Evolutionary conservation across 2,329 filamentous ascomycete species (phyloP), one percentile per base, ranked within the genome.

Genomic region (Diaporthe australafricana): DNA sequence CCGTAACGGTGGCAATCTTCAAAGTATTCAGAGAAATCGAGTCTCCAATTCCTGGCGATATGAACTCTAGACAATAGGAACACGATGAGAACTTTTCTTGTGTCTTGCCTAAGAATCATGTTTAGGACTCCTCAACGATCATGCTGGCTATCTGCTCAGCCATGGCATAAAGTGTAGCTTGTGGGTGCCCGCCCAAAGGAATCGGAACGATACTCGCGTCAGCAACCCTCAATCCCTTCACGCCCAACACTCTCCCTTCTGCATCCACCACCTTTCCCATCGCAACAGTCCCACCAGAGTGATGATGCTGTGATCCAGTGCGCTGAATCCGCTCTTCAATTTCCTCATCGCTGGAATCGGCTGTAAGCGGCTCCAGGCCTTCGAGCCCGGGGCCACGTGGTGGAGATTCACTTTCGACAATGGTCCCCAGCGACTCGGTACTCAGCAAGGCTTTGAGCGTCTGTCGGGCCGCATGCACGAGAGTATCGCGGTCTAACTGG

Each of bases 61-160:
- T n/a, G n/a, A n/a, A n/a, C n/a, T n/a, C n/a, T n/a, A n/a, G n/a
- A n/a, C n/a, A n/a, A n/a, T n/a, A n/a, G n/a, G n/a, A n/a, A n/a
- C n/a, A n/a, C n/a, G n/a, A n/a, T n/a, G n/a, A n/a, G n/a, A n/a
- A n/a, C n/a, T n/a, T n/a, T n/a, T n/a, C n/a, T n/a, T n/a, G n/a
- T n/a, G n/a, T n/a, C n/a, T n/a, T n/a, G n/a, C n/a, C n/a, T n/a
- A n/a, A n/a, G n/a, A n/a, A n/a, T n/a, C n/a, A n/a, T n/a, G n/a
- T n/a, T n/a, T n/a, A n/a, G n/a, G n/a, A n/a, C n/a, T n/a, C n/a
- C n/a, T 50, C 38, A 35, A 57, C 20, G 25, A 90, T 90, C 14
- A 86, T 85, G 76, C 88, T 88, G 2, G 88, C 87, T 0, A 89
- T 88, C 80, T 90, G 90, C 80, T 90, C 89, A 8, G 84, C 85